Evolutionary conservation across 805 yeast species (phyloP), one percentile per base, ranked within the genome.

Genomic region (Ogataea ramenticola): DNA sequence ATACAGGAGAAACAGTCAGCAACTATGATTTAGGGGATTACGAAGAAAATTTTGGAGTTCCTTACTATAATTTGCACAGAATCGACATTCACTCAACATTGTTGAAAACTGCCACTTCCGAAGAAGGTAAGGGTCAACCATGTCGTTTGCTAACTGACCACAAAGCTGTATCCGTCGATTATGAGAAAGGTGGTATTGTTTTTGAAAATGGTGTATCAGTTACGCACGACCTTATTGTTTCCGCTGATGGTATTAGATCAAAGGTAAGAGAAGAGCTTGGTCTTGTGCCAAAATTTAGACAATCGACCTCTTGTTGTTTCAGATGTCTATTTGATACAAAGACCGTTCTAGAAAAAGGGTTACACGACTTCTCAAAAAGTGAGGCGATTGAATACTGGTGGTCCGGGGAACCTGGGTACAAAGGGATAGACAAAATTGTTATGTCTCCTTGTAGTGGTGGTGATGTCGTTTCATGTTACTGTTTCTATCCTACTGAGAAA

Each of bases 171-270:
- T 43, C 45, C 29, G 53, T 60, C 50, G 48, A 59, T 50, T 45
- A 48, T 43, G 41, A 62, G 44, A 39, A 50, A 44, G 50, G 63
- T 44, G 37, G 48, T 45, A 49, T 58, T 17, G 36, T 31, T n/a
- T 56, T 60, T 39, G 61, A 56, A 36, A 58, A 56, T 41, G 66
- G 65, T 1, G 43, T 17, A 7, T 45, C 39, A n/a, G 45, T 46
- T 3, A 34, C 41, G 7, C 61, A 46, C 33, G 66, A 61, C 41
- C 52, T 61, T 45, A 46, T 61, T 17, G 50, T 61, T 38, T 64
- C 61, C 29, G 63, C 65, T 16, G 66, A 61, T 41, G 66, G 66
- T 21, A 59, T 60, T 29, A 42, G 65, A 39, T 52, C 61, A 5
- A 39, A 44, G 15, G 50, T 55, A 2, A 48, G 56, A 40, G 53